Conservation (phyloP, 257 asterid species). For the Fraxinus americana region DNA sequence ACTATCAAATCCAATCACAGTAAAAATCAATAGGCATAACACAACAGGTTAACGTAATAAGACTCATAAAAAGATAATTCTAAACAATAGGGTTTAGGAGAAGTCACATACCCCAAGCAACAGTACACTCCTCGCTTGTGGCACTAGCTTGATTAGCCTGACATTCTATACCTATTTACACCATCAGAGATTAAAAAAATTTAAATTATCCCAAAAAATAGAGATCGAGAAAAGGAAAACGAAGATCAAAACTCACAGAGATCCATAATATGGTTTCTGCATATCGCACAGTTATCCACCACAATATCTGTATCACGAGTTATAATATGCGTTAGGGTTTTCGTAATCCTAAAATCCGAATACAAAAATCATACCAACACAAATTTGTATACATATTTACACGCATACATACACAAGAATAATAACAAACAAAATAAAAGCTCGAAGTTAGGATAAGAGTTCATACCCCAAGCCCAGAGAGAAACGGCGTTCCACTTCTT, state of each 20-base stretch:
- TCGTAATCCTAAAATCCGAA: slow-evolving; percentile 8
- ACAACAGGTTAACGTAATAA: background rate
- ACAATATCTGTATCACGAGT: slow-evolving; percentile 69
- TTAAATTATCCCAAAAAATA: background rate
- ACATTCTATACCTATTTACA: slow-evolving; percentile 81
- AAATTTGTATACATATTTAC: background rate
- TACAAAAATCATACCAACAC: background rate
- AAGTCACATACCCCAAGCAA: slow-evolving; percentile 91
- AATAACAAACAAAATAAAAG: background rate
- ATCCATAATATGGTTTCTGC: slow-evolving; percentile 97
- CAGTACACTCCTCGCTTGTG: slow-evolving; percentile 96
- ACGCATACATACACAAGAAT: background rate
- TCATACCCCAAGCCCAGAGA: slow-evolving; percentile 92
- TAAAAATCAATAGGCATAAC: background rate
- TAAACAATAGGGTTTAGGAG: background rate
- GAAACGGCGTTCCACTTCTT: slow-evolving; percentile 95
- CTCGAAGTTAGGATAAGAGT: slow-evolving; percentile 13
- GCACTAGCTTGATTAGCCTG: slow-evolving; percentile 99
- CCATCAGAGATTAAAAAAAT: slow-evolving; percentile 6
- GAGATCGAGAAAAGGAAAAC: background rate
- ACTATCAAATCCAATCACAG: background rate
- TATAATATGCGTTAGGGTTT: slow-evolving; percentile 39
- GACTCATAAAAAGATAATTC: background rate
- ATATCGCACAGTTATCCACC: slow-evolving; percentile 94
- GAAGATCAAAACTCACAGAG: slow-evolving; percentile 62